Evolutionary conservation across 495 filamentous ascomycete species (phyloP), one percentile per base, ranked within the genome.

Genomic region (Penicillium roqueforti): DNA sequence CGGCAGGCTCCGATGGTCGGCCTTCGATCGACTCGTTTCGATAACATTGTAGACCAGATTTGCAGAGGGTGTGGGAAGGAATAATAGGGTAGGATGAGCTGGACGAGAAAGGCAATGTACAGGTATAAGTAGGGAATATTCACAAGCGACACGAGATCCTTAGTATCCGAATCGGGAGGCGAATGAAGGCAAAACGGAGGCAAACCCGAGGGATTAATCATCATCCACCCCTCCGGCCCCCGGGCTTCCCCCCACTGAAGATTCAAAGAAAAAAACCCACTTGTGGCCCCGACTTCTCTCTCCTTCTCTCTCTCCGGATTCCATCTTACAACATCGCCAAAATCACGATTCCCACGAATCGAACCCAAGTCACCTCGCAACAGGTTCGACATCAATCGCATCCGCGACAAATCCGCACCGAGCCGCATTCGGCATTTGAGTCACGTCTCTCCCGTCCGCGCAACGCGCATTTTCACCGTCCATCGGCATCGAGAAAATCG

Each of bases 381-480:
- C 46, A 16, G 39, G 42, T 13, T 34, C 20, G 20, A 32, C 18
- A 18, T 44, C 9, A 18, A 43, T 54, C 49, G 16, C 19, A 28
- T 26, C 3, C 22, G 25, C 38, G 18, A 39, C 51, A 36, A 44
- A 18, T 13, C 9, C 29, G 37, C 26, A 26, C 37, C 29, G 57
- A 61, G 53, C 60, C 64, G 64, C 61, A 58, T 56, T 55, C 58
- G 64, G 58, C 54, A 53, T 39, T 46, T 55, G 58, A 60, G 49
- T 57, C 59, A 62, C 59, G 28, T 26, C 32, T 39, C 18, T 36
- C 41, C 11, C 16, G 28, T 11, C 32, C 32, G 58, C 54, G 50
- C 43, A 49, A 54, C 40, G 50, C 50, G 50, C 50, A 52, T 19
- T 36, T 34, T 36, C 28, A 47, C 54, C 31, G 31, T 45, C 23